Conservation (phyloP, 805 yeast species). For the Hyphopichia homilentoma region DNA sequence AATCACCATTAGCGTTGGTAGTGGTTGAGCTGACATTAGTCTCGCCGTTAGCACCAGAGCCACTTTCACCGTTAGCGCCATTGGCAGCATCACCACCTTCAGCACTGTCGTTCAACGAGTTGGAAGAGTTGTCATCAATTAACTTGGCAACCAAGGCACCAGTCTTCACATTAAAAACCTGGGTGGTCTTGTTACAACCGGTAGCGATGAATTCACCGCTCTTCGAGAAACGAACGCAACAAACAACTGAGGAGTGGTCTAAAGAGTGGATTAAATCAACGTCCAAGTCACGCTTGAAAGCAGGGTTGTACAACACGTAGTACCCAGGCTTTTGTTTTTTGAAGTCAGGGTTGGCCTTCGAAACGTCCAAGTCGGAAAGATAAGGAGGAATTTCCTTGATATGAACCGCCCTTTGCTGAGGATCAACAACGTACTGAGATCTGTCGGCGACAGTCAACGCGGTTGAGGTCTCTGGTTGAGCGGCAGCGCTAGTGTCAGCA, state of each 20-base stretch:
- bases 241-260: constrained; percentile 91
- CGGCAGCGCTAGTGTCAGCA: constrained; percentile 9
- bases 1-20: constrained; percentile 64
- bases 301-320: constrained; percentile 87
- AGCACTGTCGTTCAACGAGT: constrained; percentile 31
- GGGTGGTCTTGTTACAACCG: constrained; percentile 94
- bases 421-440: constrained; percentile 39
- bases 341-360: constrained; percentile 67
- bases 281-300: constrained; percentile 62
- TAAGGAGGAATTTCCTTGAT: constrained; percentile 80
- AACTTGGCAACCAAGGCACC: constrained; percentile 86
- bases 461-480: constrained; percentile 22
- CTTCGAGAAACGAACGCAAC: constrained; percentile 89
- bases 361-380: constrained; percentile 74
- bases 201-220: constrained; percentile 94
- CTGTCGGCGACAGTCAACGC: constrained; percentile 37
- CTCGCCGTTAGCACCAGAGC: constrained; percentile 22
- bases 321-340: constrained; percentile 83
- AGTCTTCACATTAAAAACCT: constrained; percentile 86
- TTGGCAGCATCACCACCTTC: constrained; percentile 21
- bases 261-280: constrained; percentile 86
- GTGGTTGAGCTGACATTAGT: constrained; percentile 14
- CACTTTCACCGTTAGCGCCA: constrained; percentile 27
- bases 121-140: constrained; percentile 63
- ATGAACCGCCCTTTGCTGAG: constrained; percentile 48